Percentiles rank a stretch among this genome's conserved stretches.
These are phyloP conservation scores for Wickerhamomyces strasburgensis DNA, from an alignment of 805 yeast species.

Conservation along the genomic window DNA sequence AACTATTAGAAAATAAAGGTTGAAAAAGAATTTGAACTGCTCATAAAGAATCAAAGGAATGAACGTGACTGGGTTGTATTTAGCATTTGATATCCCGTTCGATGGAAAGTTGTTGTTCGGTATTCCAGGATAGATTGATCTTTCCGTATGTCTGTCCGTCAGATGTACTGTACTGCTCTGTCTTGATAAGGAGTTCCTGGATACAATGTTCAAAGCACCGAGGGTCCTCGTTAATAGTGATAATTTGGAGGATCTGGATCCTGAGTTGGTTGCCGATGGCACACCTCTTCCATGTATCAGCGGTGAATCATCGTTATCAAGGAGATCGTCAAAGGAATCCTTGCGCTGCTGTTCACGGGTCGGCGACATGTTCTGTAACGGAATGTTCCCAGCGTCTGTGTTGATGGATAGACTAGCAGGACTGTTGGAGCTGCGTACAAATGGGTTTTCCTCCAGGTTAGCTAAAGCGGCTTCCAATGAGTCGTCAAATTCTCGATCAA, in stretches of 20 bases:
- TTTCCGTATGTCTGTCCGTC: constrained; percentile 29
- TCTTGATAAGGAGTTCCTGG: constrained; percentile 10
- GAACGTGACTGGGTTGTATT: constrained; percentile 83
- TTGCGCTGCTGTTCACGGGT: constrained; percentile 13
- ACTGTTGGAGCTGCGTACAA: constrained; percentile 24
- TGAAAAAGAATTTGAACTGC: constrained; percentile 96
- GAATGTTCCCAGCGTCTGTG: constrained; percentile 30
- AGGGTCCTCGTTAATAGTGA: constrained; percentile 15
- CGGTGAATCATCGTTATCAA: constrained; percentile 17
- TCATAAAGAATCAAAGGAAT: constrained; percentile 86
- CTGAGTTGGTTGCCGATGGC: too few relatives aligned
- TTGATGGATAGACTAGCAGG: constrained; percentile 25
- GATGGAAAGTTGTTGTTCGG: constrained; percentile 43
- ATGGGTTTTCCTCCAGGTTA: constrained; percentile 39
- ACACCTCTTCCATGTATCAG: constrained; percentile 8
- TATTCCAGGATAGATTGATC: constrained; percentile 39
- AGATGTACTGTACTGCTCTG: constrained; percentile 18
- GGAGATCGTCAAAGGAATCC: constrained; percentile 24
- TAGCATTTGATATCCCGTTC: constrained; percentile 90
- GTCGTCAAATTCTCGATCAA: constrained; percentile 60
- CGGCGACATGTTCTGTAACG: constrained; percentile 27
- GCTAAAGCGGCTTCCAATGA: constrained; percentile 64
- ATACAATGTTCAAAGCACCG: constrained; percentile 5
- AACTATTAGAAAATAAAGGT: constrained; percentile 84
- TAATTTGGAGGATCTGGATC: too few relatives aligned